phyloP scores from a whole-genome alignment of 148 eudicot species.

The Polygonum aviculare region DNA sequence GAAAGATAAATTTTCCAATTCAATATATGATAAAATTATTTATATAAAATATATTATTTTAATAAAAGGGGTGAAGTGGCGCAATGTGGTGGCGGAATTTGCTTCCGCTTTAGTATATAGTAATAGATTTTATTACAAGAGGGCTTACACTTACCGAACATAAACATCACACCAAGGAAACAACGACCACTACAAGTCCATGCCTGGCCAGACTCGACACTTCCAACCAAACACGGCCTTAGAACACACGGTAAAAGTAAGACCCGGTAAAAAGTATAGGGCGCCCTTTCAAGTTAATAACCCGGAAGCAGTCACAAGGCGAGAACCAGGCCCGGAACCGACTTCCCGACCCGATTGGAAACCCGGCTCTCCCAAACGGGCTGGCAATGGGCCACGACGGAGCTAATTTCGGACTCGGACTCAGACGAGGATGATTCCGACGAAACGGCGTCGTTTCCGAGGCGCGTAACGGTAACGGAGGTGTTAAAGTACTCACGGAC shows the following conservation, averaged over 20 bases:
- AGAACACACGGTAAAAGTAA: background rate
- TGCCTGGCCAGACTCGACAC: background rate
- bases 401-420: background rate
- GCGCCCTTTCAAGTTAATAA: background rate
- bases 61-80: too few relatives aligned
- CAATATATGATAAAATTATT: too few relatives aligned
- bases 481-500: slow-evolving; percentile 66
- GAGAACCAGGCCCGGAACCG: slow-evolving; percentile 21
- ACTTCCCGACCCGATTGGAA: slow-evolving; percentile 19
- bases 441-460: slow-evolving; percentile 11
- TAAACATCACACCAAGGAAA: background rate
- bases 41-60: too few relatives aligned
- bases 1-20: too few relatives aligned
- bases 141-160: background rate
- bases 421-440: background rate
- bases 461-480: slow-evolving; percentile 58
- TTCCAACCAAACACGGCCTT: background rate
- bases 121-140: background rate
- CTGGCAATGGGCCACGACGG: slow-evolving; percentile 9
- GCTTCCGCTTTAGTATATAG: too few relatives aligned
- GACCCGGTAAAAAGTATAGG: background rate
- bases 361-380: slow-evolving; percentile 21
- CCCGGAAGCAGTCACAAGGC: slow-evolving; percentile 5
- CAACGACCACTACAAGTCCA: background rate
- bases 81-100: too few relatives aligned